phyloP scores from a whole-genome alignment of 1,139 yeast species.

The Candida sp. region DNA sequence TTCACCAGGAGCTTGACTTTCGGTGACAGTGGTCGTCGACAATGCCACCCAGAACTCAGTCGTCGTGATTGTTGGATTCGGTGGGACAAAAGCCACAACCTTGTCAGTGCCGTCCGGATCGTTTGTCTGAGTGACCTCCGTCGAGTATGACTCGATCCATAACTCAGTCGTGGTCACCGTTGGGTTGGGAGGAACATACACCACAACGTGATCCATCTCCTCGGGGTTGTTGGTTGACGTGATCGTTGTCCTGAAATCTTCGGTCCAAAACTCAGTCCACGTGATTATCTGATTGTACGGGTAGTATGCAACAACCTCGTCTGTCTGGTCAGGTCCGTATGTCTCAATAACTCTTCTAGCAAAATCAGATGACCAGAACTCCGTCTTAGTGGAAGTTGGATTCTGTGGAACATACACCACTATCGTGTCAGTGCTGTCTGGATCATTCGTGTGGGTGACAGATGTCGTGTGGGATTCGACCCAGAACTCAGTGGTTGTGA shows the following conservation, averaged over 20 bases:
- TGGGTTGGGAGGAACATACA: slow-evolving; percentile 16
- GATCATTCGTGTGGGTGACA: slow-evolving; percentile 7
- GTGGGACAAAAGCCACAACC: slow-evolving; percentile 15
- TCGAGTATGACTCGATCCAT: slow-evolving; percentile 16
- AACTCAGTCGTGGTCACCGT: slow-evolving; percentile 8
- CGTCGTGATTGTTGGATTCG: slow-evolving; percentile 10
- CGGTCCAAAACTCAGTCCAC: slow-evolving; percentile 14
- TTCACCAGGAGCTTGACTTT: slow-evolving; percentile 10
- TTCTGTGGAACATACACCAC: slow-evolving; percentile 20
- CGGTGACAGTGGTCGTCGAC: slow-evolving; percentile 6
- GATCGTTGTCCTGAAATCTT: slow-evolving; percentile 9
- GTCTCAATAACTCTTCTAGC: slow-evolving; percentile 12
- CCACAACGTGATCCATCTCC: not conserved
- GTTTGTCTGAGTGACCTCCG: slow-evolving; percentile 8
- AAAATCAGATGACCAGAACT: slow-evolving; percentile 11
- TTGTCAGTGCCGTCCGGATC: slow-evolving; percentile 17
- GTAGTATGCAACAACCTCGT: slow-evolving; percentile 21
- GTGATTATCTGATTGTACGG: slow-evolving; percentile 19
- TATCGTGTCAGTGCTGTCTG: slow-evolving; percentile 20
- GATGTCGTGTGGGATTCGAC: slow-evolving; percentile 12
- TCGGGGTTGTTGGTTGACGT: slow-evolving; percentile 10
- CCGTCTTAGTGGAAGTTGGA: slow-evolving; percentile 15
- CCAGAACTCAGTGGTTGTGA: slow-evolving; percentile 5
- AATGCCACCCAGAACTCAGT: slow-evolving; percentile 16
- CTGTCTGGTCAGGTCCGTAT: slow-evolving; percentile 15